Evolutionary conservation across 805 yeast genomes (phyloP), one percentile per base, ranked within the genome.

Genomic region (Tetrapisispora taiwanensis): DNA sequence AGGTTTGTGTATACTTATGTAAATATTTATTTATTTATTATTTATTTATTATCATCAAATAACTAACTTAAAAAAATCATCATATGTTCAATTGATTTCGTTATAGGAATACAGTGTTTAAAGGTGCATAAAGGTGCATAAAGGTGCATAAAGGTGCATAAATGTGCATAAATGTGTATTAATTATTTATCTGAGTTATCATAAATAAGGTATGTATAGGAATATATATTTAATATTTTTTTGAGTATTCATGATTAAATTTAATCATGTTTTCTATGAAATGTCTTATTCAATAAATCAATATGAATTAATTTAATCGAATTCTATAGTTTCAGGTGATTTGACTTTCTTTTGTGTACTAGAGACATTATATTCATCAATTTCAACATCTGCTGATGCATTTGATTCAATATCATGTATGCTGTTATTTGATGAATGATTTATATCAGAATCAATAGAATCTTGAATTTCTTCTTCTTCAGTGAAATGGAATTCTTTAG

Each of bases 401-500:
- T 28, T 37, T 26, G 40, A 37, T 27, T 27, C 32, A 12, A 9
- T 18, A 27, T 18, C 32, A 17, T 26, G 7, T 17, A 13, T 2
- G 10, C 26, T 14, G n/a, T 20, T 18, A 7, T 14, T 17, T 7
- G n/a, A 19, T 8, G 33, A 37, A 17, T 17, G 32, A 28, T 37
- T 37, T 28, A 20, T 24, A 18, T 28, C 26, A 2, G 14, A 17
- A 18, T 17, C 15, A 28, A 37, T 26, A 7, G 22, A 12, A 10
- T 37, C 17, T 28, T 37, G 40, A 5, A 18, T 30, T 30, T 34
- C 39, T 20, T 60, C 58, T 33, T 59, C 60, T 37, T 55, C 62
- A 5, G 49, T 39, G 5, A 51, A 43, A 43, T 65, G 63, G 41
- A 69, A 69, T 18, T 49, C 57, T 30, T 64, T 59, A 26, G 49